These are phyloP conservation scores for Cystobasidium slooffiae DNA, from an alignment of 1,284 basidiomycete species.

Conservation along the genomic window DNA sequence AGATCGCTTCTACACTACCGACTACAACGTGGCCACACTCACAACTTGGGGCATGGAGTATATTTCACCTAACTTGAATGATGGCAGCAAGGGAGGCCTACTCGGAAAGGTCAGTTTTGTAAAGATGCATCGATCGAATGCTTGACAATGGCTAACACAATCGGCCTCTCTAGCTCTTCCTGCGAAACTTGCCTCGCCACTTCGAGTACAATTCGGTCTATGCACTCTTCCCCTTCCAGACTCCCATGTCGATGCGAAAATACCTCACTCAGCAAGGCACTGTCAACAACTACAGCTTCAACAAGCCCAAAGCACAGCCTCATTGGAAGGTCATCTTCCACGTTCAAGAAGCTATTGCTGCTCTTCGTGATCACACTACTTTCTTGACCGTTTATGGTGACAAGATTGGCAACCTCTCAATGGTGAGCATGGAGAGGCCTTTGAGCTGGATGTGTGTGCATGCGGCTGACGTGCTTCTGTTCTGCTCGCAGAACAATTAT, in stretches of 20 bases:
- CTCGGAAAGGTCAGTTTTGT: slow-evolving; percentile 53
- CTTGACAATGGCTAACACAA: neutral
- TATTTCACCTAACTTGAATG: slow-evolving; percentile 44
- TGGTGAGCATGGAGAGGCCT: slow-evolving; percentile 5
- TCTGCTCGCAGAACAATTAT: neutral
- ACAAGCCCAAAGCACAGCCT: slow-evolving; percentile 23
- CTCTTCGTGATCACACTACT: slow-evolving; percentile 30
- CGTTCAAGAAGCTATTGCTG: slow-evolving; percentile 3
- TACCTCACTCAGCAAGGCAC: slow-evolving; percentile 61
- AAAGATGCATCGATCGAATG: neutral
- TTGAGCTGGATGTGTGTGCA: neutral
- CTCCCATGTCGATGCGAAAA: slow-evolving; percentile 59
- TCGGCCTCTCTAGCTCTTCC: slow-evolving; percentile 60
- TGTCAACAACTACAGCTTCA: slow-evolving; percentile 45
- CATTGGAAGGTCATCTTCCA: slow-evolving; percentile 25
- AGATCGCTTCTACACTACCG: slow-evolving; percentile 79
- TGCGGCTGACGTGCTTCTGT: neutral
- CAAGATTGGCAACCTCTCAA: slow-evolving; percentile 16
- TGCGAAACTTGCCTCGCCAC: slow-evolving; percentile 71
- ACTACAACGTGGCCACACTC: slow-evolving; percentile 76
- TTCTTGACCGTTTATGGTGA: slow-evolving; percentile 39
- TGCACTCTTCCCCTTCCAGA: slow-evolving; percentile 84
- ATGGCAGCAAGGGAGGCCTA: slow-evolving; percentile 58
- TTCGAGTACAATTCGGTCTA: slow-evolving; percentile 73
- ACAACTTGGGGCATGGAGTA: slow-evolving; percentile 60